A percentile compares a stretch with the other conserved stretches of the same genome.
phyloP scores from a whole-genome alignment of 306 rosid genomes.

The Prunus persica region DNA sequence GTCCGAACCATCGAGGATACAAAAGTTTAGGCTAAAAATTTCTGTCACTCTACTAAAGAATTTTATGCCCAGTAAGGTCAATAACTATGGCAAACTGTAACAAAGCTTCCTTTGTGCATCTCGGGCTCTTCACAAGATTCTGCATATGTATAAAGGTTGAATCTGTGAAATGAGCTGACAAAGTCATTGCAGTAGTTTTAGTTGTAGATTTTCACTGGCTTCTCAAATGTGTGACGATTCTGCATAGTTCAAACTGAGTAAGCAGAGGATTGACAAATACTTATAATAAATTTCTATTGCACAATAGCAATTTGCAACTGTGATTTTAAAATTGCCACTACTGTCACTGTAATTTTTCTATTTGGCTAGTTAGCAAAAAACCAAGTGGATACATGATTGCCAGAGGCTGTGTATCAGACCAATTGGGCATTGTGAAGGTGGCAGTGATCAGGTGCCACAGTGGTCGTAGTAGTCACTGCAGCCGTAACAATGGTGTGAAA shows the following conservation, averaged over 20 bases:
- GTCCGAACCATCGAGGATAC: slow-evolving; percentile 1
- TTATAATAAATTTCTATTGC: neutral
- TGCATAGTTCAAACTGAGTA: slow-evolving; percentile 34
- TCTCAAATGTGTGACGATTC: slow-evolving; percentile 68
- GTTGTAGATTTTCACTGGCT: slow-evolving; percentile 68
- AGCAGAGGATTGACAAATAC: neutral
- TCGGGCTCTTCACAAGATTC: slow-evolving; percentile 1
- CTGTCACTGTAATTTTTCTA: too few species aligned
- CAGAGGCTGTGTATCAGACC: too few species aligned
- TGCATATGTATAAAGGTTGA: slow-evolving; percentile 5
- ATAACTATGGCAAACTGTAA: slow-evolving; percentile 3
- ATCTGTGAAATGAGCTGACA: slow-evolving; percentile 9
- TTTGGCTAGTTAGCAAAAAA: too few species aligned
- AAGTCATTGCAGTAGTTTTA: slow-evolving; percentile 24
- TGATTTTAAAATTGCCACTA: neutral
- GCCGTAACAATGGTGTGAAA: too few species aligned
- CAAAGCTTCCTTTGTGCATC: slow-evolving; percentile 5
- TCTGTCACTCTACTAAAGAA: neutral
- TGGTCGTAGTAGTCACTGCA: too few species aligned
- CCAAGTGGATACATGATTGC: too few species aligned
- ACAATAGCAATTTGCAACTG: neutral
- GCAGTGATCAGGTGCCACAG: too few species aligned
- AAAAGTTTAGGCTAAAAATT: neutral
- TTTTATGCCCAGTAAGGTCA: slow-evolving; percentile 3
- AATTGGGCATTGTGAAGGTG: too few species aligned